Percentiles rank a stretch among this genome's conserved stretches.
phyloP scores from a whole-genome alignment of 306 rosid genomes.

The Dalbergia cultrata region DNA sequence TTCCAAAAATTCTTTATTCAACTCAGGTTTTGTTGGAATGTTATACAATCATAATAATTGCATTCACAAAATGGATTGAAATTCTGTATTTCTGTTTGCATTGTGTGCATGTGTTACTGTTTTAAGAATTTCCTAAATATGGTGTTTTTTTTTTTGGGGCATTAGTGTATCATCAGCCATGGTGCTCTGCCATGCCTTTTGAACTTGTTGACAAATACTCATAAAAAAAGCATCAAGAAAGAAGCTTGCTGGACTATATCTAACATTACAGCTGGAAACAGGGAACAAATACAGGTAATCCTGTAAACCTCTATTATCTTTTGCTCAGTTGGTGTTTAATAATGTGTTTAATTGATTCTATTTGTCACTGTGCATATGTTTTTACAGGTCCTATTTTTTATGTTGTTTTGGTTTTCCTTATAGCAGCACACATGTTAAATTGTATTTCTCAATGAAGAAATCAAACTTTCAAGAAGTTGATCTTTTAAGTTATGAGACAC shows the following conservation, averaged over 20 bases:
- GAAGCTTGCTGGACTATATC: constrained; percentile 95
- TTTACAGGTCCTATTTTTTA: background rate
- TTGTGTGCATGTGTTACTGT: background rate
- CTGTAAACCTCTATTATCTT: too few relatives aligned
- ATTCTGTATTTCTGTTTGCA: background rate
- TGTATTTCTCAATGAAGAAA: background rate
- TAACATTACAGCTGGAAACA: constrained; percentile 87
- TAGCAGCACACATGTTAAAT: background rate
- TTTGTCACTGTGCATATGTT: background rate
- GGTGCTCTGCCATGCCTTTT: constrained; percentile 83
- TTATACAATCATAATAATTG: background rate
- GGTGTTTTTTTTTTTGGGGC: constrained; percentile 5
- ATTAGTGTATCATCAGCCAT: constrained; percentile 64
- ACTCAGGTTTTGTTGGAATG: background rate
- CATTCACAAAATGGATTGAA: background rate
- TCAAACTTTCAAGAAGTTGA: too few relatives aligned
- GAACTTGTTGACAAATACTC: constrained; percentile 72
- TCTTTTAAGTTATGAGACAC: too few relatives aligned
- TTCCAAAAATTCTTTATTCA: constrained; percentile 10
- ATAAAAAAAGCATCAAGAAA: constrained; percentile 82
- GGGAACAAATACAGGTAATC: constrained; percentile 82
- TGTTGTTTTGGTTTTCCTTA: background rate
- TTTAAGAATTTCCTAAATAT: constrained; percentile 16
- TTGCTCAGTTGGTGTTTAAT: too few relatives aligned
- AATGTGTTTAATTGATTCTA: background rate